These are phyloP conservation scores for Neurospora sp. DNA, from an alignment of 495 filamentous ascomycete species.

Conservation along the genomic window DNA sequence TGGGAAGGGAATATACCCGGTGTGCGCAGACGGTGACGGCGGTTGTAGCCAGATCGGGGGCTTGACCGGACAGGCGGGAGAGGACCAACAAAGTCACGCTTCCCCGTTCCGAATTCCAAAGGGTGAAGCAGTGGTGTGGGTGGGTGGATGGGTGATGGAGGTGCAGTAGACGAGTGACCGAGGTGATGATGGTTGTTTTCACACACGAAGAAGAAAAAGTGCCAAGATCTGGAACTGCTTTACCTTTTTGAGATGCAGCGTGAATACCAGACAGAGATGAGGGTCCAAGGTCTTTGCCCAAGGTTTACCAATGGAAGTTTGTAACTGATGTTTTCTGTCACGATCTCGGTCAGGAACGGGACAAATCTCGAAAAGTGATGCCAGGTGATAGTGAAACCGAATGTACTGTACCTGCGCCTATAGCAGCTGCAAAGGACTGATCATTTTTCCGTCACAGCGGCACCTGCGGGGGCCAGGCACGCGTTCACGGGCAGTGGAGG, in stretches of 20 bases:
- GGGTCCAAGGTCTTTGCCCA: background rate
- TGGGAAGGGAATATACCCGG: background rate
- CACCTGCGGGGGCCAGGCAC: background rate
- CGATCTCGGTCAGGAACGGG: background rate
- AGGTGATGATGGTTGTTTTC: background rate
- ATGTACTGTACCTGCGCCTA: background rate
- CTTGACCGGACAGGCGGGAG: background rate
- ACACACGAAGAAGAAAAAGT: background rate
- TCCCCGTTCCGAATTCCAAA: background rate
- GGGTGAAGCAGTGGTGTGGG: background rate
- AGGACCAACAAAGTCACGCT: background rate
- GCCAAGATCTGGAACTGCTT: background rate
- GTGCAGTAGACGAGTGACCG: background rate
- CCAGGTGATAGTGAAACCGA: background rate
- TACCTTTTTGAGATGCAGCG: background rate
- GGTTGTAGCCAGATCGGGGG: background rate
- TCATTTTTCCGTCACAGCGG: background rate
- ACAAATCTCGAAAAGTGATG: background rate
- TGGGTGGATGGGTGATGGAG: background rate
- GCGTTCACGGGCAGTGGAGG: background rate
- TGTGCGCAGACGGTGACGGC: background rate
- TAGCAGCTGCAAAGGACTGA: background rate
- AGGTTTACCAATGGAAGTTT: background rate
- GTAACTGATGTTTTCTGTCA: background rate
- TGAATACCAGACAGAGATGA: background rate